Evolutionary conservation across 2,329 filamentous ascomycete genomes (phyloP), one percentile per base, ranked within the genome.

Genomic region (Pseudogymnoascus sp.): DNA sequence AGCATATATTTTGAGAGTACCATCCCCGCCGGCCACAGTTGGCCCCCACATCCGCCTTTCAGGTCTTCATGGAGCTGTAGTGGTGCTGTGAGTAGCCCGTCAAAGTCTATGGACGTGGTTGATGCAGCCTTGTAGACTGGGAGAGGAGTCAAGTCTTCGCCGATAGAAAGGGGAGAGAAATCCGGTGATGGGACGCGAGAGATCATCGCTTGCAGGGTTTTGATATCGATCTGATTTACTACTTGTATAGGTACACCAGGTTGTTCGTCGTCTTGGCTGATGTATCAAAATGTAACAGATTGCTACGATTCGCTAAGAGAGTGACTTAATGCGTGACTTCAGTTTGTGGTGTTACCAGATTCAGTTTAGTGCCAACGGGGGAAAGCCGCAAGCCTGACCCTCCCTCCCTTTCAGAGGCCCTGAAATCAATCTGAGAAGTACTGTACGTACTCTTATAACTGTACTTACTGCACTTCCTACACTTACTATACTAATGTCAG

Each of bases 11-110:
- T 91, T 18, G 89, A 84, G 62, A 99, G 80, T 14, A 95, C 84
- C 86, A 96, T 89, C 10, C 95, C 95, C 0, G 93, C 93, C 2
- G 93, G 93, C 95, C 95, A 97, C 10, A 96, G 82, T 76, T 96
- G 90, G 2, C 95, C 95, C 60, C 95, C 95, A 75, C 95, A 97
- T 66, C 95, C 95, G 67, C 90, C 85, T 64, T 84, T 85, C 59
- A 96, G 82, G 75, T 97, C 93, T 75, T 97, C 92, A 71, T 90
- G 89, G 14, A 97, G 83, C 65, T 83, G 81, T 66, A 97, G 81
- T 51, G 89, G 86, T 59, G 83, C 78, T 18, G 80, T 76, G 36
- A 97, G 81, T 62, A 95, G 82, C 40, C 90, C 88, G 67, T 89
- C 87, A 72, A 97, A 95, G 70, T 83, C 79, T 62, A 85, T 75